Evolutionary conservation across 768 basidiomycete genomes (phyloP), one percentile per base, ranked within the genome.

Genomic region (Cyathus striatus): DNA sequence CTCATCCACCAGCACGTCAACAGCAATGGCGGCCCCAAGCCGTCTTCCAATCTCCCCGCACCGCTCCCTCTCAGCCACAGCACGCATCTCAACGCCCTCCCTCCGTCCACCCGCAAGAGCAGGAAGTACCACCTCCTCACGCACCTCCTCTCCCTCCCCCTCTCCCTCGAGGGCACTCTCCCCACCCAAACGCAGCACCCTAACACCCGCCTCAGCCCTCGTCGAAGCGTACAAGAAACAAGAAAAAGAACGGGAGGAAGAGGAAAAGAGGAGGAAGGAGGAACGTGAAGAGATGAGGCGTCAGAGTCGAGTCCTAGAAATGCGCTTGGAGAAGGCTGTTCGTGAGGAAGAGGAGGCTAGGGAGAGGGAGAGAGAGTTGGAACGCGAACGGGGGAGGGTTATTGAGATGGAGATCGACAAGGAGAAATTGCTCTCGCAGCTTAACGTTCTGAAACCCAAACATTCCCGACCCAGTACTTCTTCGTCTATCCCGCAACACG

Each of bases 181-280:
- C n/a, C n/a, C n/a, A n/a, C n/a, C n/a, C n/a, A n/a, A 32, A 2
- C 2, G 30, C 12, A 32, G 24, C 54, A 5, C n/a, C n/a, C 58
- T 75, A 18, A 76, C 76, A 1, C 73, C 76, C 1, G 72, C 74
- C 0, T 62, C 66, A 1, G 68, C 67, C 1, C 67, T 77, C 25
- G 71, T 61, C 2, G 65, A 65, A 25, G 72, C 73, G 7, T 78
- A 78, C 53, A 75, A 72, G 53, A 65, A 66, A 36, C 74, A 70
- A 41, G 64, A 65, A 39, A 51, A 61, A 1, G 21, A 24, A 32
- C 35, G 45, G 32, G 44, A 48, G 2, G 43, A 39, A 14, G 42
- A 44, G 12, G 6, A 27, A 51, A 61, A 2, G 20, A 23, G 32
- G 35, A 45, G 35, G 43, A 48, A 2, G 42, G 51, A 61, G 2